Base-by-base conservation (phyloP, 495 filamentous ascomycete genomes). In the Lasiosphaeria hispida region DNA sequence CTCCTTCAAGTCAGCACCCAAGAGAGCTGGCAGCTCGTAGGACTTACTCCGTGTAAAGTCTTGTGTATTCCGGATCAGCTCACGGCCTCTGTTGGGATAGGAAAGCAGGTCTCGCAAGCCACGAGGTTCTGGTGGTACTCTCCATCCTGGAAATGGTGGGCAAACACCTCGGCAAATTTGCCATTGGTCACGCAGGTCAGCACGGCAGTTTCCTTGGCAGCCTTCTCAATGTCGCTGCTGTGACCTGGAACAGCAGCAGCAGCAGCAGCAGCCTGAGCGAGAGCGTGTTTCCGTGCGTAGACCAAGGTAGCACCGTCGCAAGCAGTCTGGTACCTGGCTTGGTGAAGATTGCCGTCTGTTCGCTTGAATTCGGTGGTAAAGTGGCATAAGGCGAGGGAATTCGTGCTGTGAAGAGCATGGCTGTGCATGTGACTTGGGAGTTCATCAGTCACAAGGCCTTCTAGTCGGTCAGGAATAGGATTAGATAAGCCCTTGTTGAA, bases 401-500 rank as follows among this genome's bases (percentile, higher is more conserved):
- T 42, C n/a, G n/a, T n/a, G 10, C 33, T 53, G 17, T 53, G 50
- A 38, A 53, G 50, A 39, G 11, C 37, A 39, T 53, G 6, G 13
- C 42, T 15, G 36, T 53, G 50, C 50, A 53, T 36, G 17, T 42
- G 37, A 53, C 33, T 5, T 18, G 50, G 50, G 5, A 53, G 50
- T 41, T 19, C 50, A 36, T 23, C n/a, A 41, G 17, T 30, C 1
- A 4, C 4, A 11, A 53, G 35, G 50, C 50, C 50, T 53, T 53
- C 34, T 4, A 53, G 17, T 15, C 41, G n/a, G 33, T 53, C 37
- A 33, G 50, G 50, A 42, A 4, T 4, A 19, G 50, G 50, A 19
- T 53, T 33, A n/a, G 50, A 53, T 42, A 53, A 53, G 37, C 39
- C 39, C 18, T 53, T 4, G 50, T 53, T 53, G n/a, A 53, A 53